Evolutionary conservation across 1,284 basidiomycete genomes (phyloP), one percentile per base, ranked within the genome.

Genomic region (Irpex sp.): DNA sequence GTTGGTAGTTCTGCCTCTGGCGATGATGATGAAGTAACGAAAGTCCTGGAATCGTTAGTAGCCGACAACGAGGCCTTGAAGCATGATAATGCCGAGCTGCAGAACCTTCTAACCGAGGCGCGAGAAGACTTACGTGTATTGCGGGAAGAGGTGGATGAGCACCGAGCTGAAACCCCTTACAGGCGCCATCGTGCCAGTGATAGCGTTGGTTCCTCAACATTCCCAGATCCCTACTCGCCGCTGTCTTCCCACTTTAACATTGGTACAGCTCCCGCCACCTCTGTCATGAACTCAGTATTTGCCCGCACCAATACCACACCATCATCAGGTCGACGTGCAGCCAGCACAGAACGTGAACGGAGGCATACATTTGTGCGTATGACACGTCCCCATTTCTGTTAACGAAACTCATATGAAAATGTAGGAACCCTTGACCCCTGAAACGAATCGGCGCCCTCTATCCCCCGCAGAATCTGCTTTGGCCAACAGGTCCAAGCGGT

Each of bases 61-160:
- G 85, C 87, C 36, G 90, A 93, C 71, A 96, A 95, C 70, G 91
- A 95, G 67, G 81, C 82, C 34, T 76, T 96, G 63, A 92, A 93
- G 74, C 86, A 85, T 37, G 92, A 94, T 70, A 92, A 92, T 63
- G 82, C 84, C 3, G 93, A 96, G 71, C 76, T 96, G 47, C 88
- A 91, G 64, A 83, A 82, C 61, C 75, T 94, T 13, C 79, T 96
- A 5, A 75, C 83, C 2, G 89, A 93, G 58, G 82, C 91, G 0
- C 83, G 92, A n/a, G 92, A 95, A 70, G 92, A 94, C 66, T 74
- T 88, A 5, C 84, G 87, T 61, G 71, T 78, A 1, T 74, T 93
- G 57, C 87, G 88, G 62, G 87, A 88, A 68, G 92, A 95, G 73
- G 75, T 89, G 0, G 91, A 89, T 59, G 92, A 94, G 71, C 81